These are phyloP conservation scores for Papiliotrema laurentii DNA, from an alignment of 1,284 basidiomycete species.

Conservation along the genomic window DNA sequence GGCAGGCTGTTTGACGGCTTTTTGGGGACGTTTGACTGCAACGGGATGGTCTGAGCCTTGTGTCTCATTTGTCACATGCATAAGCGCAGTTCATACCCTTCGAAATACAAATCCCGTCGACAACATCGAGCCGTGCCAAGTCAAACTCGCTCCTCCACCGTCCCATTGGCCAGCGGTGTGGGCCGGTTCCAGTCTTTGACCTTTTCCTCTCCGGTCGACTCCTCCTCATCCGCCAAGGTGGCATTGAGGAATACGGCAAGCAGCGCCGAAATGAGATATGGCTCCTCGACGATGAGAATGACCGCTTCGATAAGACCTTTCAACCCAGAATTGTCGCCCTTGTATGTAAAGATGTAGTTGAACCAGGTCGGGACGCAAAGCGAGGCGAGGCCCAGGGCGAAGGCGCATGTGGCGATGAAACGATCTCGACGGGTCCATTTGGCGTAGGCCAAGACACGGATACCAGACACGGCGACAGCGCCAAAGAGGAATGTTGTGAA, in stretches of 20 bases:
- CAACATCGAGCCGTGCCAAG: not conserved
- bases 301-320: constrained; percentile 71
- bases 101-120: no score
- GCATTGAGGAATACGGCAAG: constrained; percentile 29
- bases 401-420: constrained; percentile 66
- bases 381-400: constrained; percentile 70
- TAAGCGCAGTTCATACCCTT: no score
- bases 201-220: constrained; percentile 4
- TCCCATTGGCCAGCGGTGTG: not conserved
- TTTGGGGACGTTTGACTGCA: constrained; percentile 10
- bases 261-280: constrained; percentile 34
- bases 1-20: constrained; percentile 18
- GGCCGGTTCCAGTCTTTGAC: constrained; percentile 12
- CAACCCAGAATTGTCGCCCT: constrained; percentile 59
- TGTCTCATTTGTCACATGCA: no score
- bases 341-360: constrained; percentile 36
- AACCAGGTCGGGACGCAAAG: constrained; percentile 46
- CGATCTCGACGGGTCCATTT: constrained; percentile 68
- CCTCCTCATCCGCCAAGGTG: constrained; percentile 18
- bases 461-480: constrained; percentile 55
- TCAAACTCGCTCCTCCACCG: not conserved
- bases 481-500: constrained; percentile 45
- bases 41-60: no score
- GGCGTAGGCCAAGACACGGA: constrained; percentile 65
- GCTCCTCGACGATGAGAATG: constrained; percentile 72